Evolutionary conservation across 176 grass and related monocot genomes (phyloP), one percentile per base, ranked within the genome.

Genomic region (Neostapfia colusana): DNA sequence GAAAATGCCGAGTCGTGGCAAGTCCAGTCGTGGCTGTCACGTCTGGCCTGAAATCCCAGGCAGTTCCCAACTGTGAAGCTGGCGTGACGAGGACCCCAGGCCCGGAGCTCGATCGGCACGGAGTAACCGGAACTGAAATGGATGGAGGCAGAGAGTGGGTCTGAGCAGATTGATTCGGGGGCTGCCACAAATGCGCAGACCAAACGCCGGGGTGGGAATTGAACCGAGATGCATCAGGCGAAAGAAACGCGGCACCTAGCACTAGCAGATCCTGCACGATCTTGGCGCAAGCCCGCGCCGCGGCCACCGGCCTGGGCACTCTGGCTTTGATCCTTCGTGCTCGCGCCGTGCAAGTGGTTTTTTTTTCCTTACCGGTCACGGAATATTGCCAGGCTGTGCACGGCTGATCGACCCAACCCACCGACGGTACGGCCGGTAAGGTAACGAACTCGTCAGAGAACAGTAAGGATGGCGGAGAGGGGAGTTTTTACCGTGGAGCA

Each of bases 401-500:
- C 0, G 21, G 40, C 56, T 10, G 59, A 35, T 77, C 28, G 56
- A 60, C 61, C 54, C 78, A 53, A 51, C 61, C 63, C 78, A 72
- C 83, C 74, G 79, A 85, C 73, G 66, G 51, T 43, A 12, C 21
- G 55, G 18, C 43, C 44, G 27, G 56, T 50, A 75, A 86, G 45
- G 68, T 78, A 74, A 80, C 45, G 7, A 76, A 62, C 69, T 34
- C 70, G 80, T 68, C 50, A 28, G 16, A 17, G 38, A 62, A 2
- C 55, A 6, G 44, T 70, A 71, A 66, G 72, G 58, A 45, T 38
- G 41, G 50, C 1, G 25, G n/a, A 64, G 2, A 0, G 6, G 23
- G 7, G 3, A 2, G 1, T 5, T 11, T 14, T 48, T 13, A 99
- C 95, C 95, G 73, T 99, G 95, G 50, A 99, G 77, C 68, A 99